Evolutionary conservation across 2,329 filamentous ascomycete genomes (phyloP), one percentile per base, ranked within the genome.

Genomic region (Stromatinia cepivora): DNA sequence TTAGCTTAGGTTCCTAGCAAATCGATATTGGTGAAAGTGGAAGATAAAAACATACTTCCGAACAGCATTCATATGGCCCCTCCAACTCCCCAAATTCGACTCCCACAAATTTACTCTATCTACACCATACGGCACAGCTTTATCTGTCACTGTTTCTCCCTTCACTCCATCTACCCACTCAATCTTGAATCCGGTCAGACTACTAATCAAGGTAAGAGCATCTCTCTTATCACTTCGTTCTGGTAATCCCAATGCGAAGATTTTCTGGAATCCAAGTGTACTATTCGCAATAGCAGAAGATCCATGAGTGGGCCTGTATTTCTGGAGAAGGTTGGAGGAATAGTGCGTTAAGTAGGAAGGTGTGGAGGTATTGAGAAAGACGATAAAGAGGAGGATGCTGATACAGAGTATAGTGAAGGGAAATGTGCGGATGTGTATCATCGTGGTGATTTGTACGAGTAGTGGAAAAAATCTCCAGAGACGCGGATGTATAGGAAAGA

Each of bases 161-260:
- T 74, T 76, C 3, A 84, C 79, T 0, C 81, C 83, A 67, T 82
- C 79, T 4, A 84, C 72, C 74, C 80, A 84, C 9, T 84, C 79
- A 0, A 84, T 73, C 3, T 80, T 76, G 71, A 85, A 80, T 0
- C 79, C 80, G 0, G 80, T 80, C 46, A 84, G 69, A 0, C 80
- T 77, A 52, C 81, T 79, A 7, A 80, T 78, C 13, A 86, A 75
- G 1, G 80, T 76, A 25, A 86, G 76, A 4, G 80, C 81, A 78
- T 86, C 84, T 63, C 82, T 80, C 72, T 84, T 84, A 74, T 86
- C 84, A 5, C 80, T 81, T 46, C 84, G 79, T 53, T 81, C 79
- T 6, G 82, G 81, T 13, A 86, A 76, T 6, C 81, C 80, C 58
- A 86, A 78, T 34, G 82, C 81, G 67, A 83, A 82, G 39, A 84